These are phyloP conservation scores for Aspergillus cavernicola DNA, from an alignment of 495 filamentous ascomycete species.

Conservation along the genomic window DNA sequence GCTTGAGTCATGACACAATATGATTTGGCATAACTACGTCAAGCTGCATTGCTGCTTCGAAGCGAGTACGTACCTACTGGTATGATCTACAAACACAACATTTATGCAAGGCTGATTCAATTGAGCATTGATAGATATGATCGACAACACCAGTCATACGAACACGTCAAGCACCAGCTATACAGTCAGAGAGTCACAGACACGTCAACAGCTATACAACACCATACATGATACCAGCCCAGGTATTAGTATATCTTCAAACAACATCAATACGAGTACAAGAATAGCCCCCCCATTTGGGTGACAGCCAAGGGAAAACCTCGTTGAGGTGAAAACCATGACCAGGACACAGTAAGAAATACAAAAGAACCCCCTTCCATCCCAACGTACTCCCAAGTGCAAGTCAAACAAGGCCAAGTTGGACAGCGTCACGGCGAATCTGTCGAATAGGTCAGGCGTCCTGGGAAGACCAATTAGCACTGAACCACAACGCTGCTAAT, in stretches of 20 bases:
- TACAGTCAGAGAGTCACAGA: too few relatives aligned
- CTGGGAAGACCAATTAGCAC: neutral
- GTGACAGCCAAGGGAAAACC: slow-evolving; percentile 19
- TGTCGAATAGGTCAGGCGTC: neutral
- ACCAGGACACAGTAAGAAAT: slow-evolving; percentile 11
- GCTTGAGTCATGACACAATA: neutral
- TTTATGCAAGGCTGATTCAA: too few relatives aligned
- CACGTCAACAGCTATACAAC: neutral
- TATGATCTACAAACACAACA: too few relatives aligned
- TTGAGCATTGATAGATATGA: too few relatives aligned
- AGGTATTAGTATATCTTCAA: neutral
- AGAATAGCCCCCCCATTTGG: slow-evolving; percentile 17
- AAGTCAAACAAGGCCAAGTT: too few relatives aligned
- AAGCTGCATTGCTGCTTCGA: too few relatives aligned
- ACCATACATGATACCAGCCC: neutral
- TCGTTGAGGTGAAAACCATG: slow-evolving; percentile 19
- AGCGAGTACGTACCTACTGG: too few relatives aligned
- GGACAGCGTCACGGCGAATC: too few relatives aligned
- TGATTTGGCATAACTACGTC: neutral
- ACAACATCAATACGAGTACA: neutral
- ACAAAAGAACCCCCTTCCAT: neutral
- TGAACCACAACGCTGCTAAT: neutral
- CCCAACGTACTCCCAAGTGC: neutral
- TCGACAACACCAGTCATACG: too few relatives aligned
- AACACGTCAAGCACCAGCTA: too few relatives aligned